Evolutionary conservation across 2,329 filamentous ascomycete species (phyloP).

Genomic region (Aspergillus costaricaensis): DNA sequence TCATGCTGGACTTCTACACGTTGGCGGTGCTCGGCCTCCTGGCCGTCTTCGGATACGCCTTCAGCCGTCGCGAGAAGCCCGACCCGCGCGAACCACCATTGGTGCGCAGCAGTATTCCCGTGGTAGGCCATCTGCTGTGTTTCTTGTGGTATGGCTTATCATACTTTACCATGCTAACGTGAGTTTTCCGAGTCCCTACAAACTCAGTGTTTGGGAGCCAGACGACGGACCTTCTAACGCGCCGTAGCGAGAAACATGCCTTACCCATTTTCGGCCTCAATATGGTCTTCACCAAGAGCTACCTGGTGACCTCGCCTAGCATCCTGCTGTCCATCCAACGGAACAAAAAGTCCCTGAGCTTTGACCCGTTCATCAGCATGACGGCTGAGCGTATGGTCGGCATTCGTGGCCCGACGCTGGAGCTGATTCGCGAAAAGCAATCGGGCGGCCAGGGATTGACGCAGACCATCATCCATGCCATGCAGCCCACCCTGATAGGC

Average conservation of each 20-base stretch:
- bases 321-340: slow-evolving; percentile 28
- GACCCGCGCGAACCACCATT: slow-evolving; percentile 31
- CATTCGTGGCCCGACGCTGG: slow-evolving; percentile 19
- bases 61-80: not conserved
- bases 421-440: slow-evolving; percentile 23
- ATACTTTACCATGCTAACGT: slow-evolving; percentile 28
- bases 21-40: not conserved
- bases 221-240: too few species aligned
- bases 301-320: slow-evolving; percentile 28
- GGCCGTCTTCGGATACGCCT: not conserved
- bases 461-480: slow-evolving; percentile 22
- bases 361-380: slow-evolving; percentile 26
- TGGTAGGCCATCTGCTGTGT: slow-evolving; percentile 31
- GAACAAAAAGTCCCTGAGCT: slow-evolving; percentile 24
- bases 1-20: not conserved
- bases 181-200: not conserved
- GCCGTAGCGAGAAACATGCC: slow-evolving; percentile 16
- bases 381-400: slow-evolving; percentile 22
- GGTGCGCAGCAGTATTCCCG: slow-evolving; percentile 23
- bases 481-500: slow-evolving; percentile 28
- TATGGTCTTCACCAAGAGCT: slow-evolving; percentile 29
- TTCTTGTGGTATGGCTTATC: slow-evolving; percentile 25
- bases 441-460: slow-evolving; percentile 24
- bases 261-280: slow-evolving; percentile 27
- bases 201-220: too few species aligned